Evolutionary conservation across 257 asterid genomes (phyloP).

Genomic region (Fraxinus excelsior): DNA sequence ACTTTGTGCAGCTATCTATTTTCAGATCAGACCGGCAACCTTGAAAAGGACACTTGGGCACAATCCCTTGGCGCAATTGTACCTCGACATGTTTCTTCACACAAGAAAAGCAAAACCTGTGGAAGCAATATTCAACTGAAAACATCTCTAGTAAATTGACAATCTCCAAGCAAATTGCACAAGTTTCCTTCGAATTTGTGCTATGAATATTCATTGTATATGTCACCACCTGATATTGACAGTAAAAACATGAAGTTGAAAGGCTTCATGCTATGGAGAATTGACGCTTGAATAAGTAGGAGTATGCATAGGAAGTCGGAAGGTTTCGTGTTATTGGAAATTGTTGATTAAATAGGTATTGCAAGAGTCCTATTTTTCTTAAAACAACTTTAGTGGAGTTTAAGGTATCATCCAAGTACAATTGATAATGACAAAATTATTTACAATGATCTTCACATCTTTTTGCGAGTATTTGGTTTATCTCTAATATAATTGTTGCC

Average conservation of each 20-base stretch:
- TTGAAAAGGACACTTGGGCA: slow-evolving; percentile 42
- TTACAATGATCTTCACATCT: no score
- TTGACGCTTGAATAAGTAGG: not conserved
- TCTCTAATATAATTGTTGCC: no score
- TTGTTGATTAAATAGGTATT: no score
- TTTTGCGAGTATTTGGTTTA: no score
- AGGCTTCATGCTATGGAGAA: not conserved
- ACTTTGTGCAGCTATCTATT: slow-evolving; percentile 30
- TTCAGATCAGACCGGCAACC: slow-evolving; percentile 27
- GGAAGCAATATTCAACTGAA: not conserved
- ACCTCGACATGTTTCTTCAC: not conserved
- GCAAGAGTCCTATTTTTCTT: no score
- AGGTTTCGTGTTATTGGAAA: not conserved
- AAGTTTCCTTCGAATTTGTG: not conserved
- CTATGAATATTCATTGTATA: not conserved
- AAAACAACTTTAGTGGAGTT: no score
- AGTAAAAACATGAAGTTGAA: no score
- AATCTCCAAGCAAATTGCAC: not conserved
- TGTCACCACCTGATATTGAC: not conserved
- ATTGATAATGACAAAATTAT: no score
- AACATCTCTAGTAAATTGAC: not conserved
- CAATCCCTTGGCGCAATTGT: slow-evolving; percentile 12
- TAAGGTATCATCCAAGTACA: no score
- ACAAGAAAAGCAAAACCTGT: not conserved
- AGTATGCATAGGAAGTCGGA: no score